Conservation (phyloP, 2,329 filamentous ascomycete species). For the Verticillium nonalfalfae region DNA sequence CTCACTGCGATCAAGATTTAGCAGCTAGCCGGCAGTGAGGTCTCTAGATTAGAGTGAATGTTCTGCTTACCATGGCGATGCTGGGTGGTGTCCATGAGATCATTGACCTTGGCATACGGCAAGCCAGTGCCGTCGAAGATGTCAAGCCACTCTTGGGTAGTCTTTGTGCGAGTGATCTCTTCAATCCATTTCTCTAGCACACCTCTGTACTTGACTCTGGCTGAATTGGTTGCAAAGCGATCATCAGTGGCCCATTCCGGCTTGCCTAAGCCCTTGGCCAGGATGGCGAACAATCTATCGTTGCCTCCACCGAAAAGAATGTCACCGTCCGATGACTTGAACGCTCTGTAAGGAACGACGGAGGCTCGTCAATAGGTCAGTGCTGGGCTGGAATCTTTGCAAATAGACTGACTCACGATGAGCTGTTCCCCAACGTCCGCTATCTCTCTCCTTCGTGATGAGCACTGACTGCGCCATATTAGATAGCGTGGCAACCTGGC, state of each 20-base stretch:
- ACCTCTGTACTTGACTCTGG: conserved; percentile 61
- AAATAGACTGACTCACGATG: not conserved
- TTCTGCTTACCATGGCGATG: conserved; percentile 79
- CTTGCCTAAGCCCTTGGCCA: conserved; percentile 52
- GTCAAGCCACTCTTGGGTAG: conserved; percentile 81
- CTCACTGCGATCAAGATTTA: not conserved
- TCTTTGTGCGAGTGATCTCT: conserved; percentile 64
- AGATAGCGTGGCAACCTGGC: conserved; percentile 61
- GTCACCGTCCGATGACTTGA: conserved; percentile 63
- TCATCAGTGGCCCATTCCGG: conserved; percentile 55
- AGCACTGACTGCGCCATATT: conserved; percentile 62
- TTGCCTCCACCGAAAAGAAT: conserved; percentile 67
- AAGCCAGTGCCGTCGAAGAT: conserved; percentile 85
- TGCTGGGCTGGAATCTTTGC: not conserved
- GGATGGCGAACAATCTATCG: conserved; percentile 58
- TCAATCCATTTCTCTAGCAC: conserved; percentile 78
- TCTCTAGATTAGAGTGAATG: not conserved
- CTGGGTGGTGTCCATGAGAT: conserved; percentile 76
- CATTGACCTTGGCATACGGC: conserved; percentile 89
- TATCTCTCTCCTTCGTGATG: conserved; percentile 56
- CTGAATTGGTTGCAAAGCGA: conserved; percentile 54
- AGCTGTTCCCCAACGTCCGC: not conserved
- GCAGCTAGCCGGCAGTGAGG: not conserved
- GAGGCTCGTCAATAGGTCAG: conserved; percentile 57
- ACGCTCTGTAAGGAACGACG: conserved; percentile 92